Evolutionary conservation across 2,329 filamentous ascomycete genomes (phyloP), one percentile per base, ranked within the genome.

Genomic region (Acrodontium crateriforme): DNA sequence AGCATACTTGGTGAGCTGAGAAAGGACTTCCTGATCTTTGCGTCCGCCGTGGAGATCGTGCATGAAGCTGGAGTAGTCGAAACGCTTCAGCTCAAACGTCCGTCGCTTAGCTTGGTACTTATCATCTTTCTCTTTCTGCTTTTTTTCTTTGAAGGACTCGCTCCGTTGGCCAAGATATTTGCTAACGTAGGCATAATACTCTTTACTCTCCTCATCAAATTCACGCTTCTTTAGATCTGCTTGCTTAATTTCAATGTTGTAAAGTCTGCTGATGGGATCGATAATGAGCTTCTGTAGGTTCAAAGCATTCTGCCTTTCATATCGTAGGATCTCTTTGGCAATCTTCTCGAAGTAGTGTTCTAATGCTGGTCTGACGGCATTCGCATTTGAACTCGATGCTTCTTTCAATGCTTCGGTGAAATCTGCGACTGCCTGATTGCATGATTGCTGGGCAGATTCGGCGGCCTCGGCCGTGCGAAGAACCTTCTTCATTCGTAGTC

Each of bases 341-440:
- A 93, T 95, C 47, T 85, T 92, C 56, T 95, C 85, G 47, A 95
- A 98, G 52, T 98, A 98, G 54, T 98, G 85, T 37, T 98, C 89
- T 34, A 98, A 68, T 4, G 87, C 89, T 10, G 89, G 91, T 48
- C 92, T 83, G n/a, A 98, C 85, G 1, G 87, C 89, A 47, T 92
- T 93, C 26, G 84, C 80, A 49, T 95, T 95, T 9, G 85, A 92
- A 1, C 73, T 74, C 1, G 85, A 84, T 1, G 84, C 82, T 48
- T 95, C 89, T 37, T 78, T 74, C 17, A 98, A 62, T 4, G 87
- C 78, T 9, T 87, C 80, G 50, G 92, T 76, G 44, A 98, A 92
- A 3, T 71, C 73, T 10, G 70, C 60, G 41, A 92, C 76, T 5
- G 85, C 77, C 29, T 91, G 82, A 49, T 95, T 98, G 53, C 81